Conservation (phyloP, 805 yeast genomes). For the Starmerella vaccinii region DNA sequence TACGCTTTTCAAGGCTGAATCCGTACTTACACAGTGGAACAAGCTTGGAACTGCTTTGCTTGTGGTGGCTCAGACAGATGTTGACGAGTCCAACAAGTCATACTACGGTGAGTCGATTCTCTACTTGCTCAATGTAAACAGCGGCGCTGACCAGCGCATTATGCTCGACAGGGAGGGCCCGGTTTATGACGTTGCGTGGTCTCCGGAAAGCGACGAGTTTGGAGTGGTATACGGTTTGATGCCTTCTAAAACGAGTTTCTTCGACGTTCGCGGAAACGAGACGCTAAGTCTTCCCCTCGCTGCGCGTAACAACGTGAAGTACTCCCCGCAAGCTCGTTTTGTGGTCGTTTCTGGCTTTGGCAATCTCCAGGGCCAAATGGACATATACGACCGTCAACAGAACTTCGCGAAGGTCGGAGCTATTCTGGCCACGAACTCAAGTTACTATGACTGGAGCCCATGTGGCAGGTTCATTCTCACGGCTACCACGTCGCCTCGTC, state of each 20-base stretch:
- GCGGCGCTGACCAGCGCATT: slow-evolving; percentile 73
- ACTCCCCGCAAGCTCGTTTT: slow-evolving; percentile 88
- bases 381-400: slow-evolving; percentile 82
- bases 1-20: slow-evolving; percentile 90
- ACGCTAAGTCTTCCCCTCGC: slow-evolving; percentile 75
- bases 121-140: slow-evolving; percentile 79
- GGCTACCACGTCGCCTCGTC: slow-evolving; percentile 93
- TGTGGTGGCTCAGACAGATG: slow-evolving; percentile 91
- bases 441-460: slow-evolving; percentile 97
- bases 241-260: slow-evolving; percentile 93
- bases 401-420: slow-evolving; percentile 69
- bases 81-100: slow-evolving; percentile 83
- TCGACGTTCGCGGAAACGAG: slow-evolving; percentile 85
- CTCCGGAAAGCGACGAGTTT: slow-evolving; percentile 90
- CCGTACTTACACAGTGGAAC: slow-evolving; percentile 89
- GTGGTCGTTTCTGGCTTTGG: slow-evolving; percentile 96
- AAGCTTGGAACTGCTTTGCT: slow-evolving; percentile 84
- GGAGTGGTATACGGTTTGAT: slow-evolving; percentile 95
- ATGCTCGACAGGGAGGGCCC: slow-evolving; percentile 88
- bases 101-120: slow-evolving; percentile 95
- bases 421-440: slow-evolving; percentile 86
- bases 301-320: slow-evolving; percentile 79
- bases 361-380: slow-evolving; percentile 92
- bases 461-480: slow-evolving; percentile 88
- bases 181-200: slow-evolving; percentile 95